A percentile compares a stretch with the other conserved stretches of the same genome.
These are phyloP conservation scores for Geotrichum europaeum DNA, from an alignment of 1,139 yeast genomes.

Conservation along the genomic window DNA sequence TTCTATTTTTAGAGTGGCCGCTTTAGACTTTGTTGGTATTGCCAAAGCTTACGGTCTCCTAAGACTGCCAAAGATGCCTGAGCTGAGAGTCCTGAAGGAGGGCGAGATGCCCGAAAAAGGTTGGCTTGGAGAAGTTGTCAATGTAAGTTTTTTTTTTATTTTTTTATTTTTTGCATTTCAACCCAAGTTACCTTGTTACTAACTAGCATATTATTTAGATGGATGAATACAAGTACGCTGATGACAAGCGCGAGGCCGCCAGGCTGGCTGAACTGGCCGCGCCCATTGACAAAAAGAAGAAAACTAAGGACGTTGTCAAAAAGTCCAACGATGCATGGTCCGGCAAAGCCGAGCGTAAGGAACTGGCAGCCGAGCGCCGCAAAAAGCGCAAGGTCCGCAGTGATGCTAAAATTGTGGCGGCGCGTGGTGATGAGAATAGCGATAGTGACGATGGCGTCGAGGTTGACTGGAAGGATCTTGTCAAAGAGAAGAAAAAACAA, in stretches of 20 bases:
- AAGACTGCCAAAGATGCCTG: slow-evolving; percentile 94
- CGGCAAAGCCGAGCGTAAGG: slow-evolving; percentile 57
- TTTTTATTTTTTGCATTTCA: neutral
- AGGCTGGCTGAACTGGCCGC: slow-evolving; percentile 52
- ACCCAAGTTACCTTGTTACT: neutral
- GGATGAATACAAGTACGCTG: slow-evolving; percentile 61
- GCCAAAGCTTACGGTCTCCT: slow-evolving; percentile 76
- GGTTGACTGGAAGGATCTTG: slow-evolving; percentile 85
- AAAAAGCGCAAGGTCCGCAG: slow-evolving; percentile 58
- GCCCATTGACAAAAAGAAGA: slow-evolving; percentile 11
- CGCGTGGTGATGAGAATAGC: slow-evolving; percentile 31
- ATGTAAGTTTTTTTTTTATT: slow-evolving; percentile 26
- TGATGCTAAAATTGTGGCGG: slow-evolving; percentile 44
- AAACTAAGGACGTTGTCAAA: slow-evolving; percentile 19
- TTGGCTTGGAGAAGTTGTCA: slow-evolving; percentile 54
- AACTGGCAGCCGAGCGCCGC: slow-evolving; percentile 55
- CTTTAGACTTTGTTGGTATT: slow-evolving; percentile 63
- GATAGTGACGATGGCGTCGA: slow-evolving; percentile 46
- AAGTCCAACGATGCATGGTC: slow-evolving; percentile 75
- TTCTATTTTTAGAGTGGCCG: slow-evolving; percentile 73
- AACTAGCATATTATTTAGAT: slow-evolving; percentile 38
- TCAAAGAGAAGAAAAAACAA: slow-evolving; percentile 56
- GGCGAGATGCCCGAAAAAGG: slow-evolving; percentile 46
- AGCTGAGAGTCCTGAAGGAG: slow-evolving; percentile 49
- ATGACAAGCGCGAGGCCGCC: slow-evolving; percentile 55